phyloP scores from a whole-genome alignment of 1,284 basidiomycete genomes.

The Microstroma glucosiphilum region DNA sequence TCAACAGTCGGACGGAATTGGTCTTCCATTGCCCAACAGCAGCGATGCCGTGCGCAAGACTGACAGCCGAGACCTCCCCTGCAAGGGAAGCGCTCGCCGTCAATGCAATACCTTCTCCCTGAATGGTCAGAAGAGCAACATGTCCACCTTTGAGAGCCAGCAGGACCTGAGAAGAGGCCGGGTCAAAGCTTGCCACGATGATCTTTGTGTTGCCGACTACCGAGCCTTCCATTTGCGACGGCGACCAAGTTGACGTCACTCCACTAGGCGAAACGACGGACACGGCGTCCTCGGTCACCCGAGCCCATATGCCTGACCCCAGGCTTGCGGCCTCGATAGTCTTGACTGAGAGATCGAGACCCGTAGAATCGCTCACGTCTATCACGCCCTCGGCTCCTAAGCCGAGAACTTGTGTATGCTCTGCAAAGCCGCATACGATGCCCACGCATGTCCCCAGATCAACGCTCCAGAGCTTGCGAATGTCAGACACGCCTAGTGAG shows the following conservation, averaged over 20 bases:
- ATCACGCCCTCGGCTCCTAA: conserved; percentile 8
- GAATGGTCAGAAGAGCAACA: conserved; percentile 58
- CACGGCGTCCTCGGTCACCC: conserved; percentile 17
- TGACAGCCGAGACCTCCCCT: conserved; percentile 44
- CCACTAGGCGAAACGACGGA: background rate
- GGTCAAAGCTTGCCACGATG: conserved; percentile 60
- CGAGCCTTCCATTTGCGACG: background rate
- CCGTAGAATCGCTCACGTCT: background rate
- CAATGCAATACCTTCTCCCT: conserved; percentile 47
- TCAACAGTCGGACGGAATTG: conserved; percentile 62
- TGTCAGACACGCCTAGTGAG: background rate
- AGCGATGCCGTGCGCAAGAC: conserved; percentile 52
- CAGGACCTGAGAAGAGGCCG: conserved; percentile 55
- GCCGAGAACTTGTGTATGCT: conserved; percentile 10
- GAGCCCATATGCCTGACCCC: conserved; percentile 2
- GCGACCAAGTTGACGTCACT: background rate
- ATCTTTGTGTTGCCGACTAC: conserved; percentile 54
- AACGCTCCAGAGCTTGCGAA: conserved; percentile 8
- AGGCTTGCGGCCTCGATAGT: conserved; percentile 28
- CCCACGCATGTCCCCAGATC: background rate
- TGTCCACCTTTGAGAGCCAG: conserved; percentile 62
- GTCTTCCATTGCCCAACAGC: conserved; percentile 73
- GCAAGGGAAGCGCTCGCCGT: conserved; percentile 19
- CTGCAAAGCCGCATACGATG: conserved; percentile 2
- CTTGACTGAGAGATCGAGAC: conserved; percentile 33